Conservation (phyloP, 768 basidiomycete genomes). For the Boletus subparvulus region DNA sequence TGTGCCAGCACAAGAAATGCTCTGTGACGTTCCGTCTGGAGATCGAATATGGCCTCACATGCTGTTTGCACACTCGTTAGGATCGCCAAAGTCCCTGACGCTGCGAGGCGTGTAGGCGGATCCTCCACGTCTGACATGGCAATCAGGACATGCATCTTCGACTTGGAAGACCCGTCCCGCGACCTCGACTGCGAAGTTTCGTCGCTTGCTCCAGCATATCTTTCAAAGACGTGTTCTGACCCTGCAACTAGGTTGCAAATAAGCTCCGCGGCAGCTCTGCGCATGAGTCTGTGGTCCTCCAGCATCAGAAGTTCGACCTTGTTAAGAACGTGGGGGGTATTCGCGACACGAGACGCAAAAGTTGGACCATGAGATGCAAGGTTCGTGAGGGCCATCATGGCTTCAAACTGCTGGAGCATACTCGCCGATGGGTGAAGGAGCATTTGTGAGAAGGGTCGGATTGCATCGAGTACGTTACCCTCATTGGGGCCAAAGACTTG, state of each 20-base stretch:
- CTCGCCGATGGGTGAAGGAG: constrained; percentile 67
- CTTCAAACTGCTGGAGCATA: constrained; percentile 86
- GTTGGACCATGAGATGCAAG: constrained; percentile 75
- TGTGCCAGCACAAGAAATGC: constrained; percentile 65
- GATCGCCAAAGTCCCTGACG: constrained; percentile 85
- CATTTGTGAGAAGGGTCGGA: constrained; percentile 75
- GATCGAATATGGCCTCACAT: constrained; percentile 58
- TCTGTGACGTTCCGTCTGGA: constrained; percentile 64
- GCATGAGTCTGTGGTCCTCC: constrained; percentile 79
- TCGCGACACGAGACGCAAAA: constrained; percentile 65
- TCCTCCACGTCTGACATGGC: constrained; percentile 89
- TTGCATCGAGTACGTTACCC: constrained; percentile 74
- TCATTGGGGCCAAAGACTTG: constrained; percentile 89
- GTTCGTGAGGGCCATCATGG: constrained; percentile 95
- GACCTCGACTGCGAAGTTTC: constrained; percentile 44
- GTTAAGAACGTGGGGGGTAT: constrained; percentile 56
- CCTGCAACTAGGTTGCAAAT: constrained; percentile 87
- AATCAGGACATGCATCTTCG: constrained; percentile 77
- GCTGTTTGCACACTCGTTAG: constrained; percentile 62
- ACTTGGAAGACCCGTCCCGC: constrained; percentile 34
- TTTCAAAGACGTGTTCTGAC: constrained; percentile 71
- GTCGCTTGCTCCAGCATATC: constrained; percentile 54
- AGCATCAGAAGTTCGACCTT: constrained; percentile 72
- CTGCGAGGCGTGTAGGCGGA: constrained; percentile 80
- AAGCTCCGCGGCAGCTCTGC: constrained; percentile 87